These are phyloP conservation scores for Calamus simplicifolius DNA, from an alignment of 176 grass and related monocot genomes.

Conservation along the genomic window DNA sequence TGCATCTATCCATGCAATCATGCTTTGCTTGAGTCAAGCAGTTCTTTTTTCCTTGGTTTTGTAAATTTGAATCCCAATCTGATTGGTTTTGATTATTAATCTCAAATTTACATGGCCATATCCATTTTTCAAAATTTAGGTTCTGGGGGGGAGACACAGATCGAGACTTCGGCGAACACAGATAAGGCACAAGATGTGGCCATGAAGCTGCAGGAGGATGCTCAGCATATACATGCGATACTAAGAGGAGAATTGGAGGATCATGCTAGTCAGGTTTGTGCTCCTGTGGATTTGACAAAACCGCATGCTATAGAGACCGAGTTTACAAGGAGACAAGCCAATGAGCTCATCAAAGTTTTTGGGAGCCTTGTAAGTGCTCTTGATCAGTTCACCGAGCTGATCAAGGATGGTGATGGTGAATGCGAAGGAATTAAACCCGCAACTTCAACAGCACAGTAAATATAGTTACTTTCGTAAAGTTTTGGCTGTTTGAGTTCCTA, in stretches of 20 bases:
- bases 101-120: too few species aligned
- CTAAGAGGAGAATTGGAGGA: conserved; percentile 32
- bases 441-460: neutral
- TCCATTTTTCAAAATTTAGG: conserved; percentile 14
- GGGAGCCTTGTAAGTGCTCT: conserved; percentile 53
- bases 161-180: conserved; percentile 18
- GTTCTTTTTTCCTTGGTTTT: too few species aligned
- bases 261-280: conserved; percentile 7
- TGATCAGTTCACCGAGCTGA: conserved; percentile 65
- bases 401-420: conserved; percentile 54
- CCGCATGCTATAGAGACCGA: conserved; percentile 25
- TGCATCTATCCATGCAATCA: too few species aligned
- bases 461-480: neutral
- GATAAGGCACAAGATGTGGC: conserved; percentile 36
- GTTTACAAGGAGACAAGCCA: conserved; percentile 40
- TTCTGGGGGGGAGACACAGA: conserved; percentile 7
- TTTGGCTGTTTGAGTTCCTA: neutral
- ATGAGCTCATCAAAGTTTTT: conserved; percentile 63
- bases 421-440: conserved; percentile 31
- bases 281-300: conserved; percentile 6
- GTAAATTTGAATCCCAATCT: too few species aligned
- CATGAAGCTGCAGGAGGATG: conserved; percentile 52
- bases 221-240: conserved; percentile 47
- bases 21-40: too few species aligned
- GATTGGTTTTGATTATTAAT: too few species aligned